Conservation (phyloP, 2,329 filamentous ascomycete genomes). For the Trichoderma pleuroti region DNA sequence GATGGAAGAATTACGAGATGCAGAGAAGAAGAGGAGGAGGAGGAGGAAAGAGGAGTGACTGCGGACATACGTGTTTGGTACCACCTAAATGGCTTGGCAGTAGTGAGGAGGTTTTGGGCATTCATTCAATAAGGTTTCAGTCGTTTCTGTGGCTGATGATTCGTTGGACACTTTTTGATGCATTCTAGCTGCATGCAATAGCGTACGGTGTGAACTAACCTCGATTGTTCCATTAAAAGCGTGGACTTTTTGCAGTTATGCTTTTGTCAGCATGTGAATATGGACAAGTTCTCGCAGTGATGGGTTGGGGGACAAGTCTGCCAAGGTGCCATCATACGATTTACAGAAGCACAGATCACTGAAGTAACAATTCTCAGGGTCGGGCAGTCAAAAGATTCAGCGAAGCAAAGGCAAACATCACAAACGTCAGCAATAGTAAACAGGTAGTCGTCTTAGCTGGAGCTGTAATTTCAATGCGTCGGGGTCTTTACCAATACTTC, state of each 20-base stretch:
- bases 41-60: not conserved
- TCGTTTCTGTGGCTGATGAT: constrained; percentile 7
- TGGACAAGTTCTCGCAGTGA: not conserved
- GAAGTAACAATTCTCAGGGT: not conserved
- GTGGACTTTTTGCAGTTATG: not conserved
- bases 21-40: not conserved
- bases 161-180: not conserved
- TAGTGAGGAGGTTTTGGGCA: not conserved
- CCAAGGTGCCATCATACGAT: not conserved
- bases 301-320: not conserved
- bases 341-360: not conserved
- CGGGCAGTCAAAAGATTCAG: not conserved
- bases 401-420: not conserved
- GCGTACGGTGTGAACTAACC: not conserved
- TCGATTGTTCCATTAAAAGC: not conserved
- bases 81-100: not conserved
- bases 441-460: not conserved
- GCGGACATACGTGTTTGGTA: not conserved
- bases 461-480: not conserved
- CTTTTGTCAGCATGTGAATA: not conserved
- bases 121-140: constrained; percentile 1
- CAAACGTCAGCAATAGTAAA: not conserved
- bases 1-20: not conserved
- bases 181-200: not conserved
- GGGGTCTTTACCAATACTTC: not conserved